Evolutionary conservation across 2,329 filamentous ascomycete genomes (phyloP).

Genomic region (Tolypocladium inflatum): DNA sequence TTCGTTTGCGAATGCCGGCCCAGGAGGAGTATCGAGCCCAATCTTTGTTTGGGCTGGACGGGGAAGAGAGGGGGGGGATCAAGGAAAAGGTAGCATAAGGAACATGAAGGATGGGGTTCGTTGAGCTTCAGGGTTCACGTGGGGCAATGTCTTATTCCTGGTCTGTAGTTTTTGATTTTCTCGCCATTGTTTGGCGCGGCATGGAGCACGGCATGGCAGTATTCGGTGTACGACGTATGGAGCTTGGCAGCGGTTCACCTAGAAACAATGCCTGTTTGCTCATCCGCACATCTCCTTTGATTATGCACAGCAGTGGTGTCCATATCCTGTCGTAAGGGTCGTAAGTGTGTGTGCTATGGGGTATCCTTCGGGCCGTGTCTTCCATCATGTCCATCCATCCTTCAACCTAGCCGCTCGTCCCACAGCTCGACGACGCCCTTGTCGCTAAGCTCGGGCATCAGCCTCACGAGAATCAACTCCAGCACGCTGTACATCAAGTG

Average conservation of each 20-base stretch:
- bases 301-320: background rate
- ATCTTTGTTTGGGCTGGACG: background rate
- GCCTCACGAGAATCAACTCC: slow-evolving; percentile 69
- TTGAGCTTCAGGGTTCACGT: background rate
- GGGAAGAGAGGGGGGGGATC: background rate
- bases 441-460: slow-evolving; percentile 77
- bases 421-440: slow-evolving; percentile 62
- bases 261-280: background rate
- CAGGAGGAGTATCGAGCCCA: background rate
- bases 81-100: background rate
- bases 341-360: background rate
- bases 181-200: background rate
- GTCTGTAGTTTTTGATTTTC: background rate
- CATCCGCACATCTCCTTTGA: background rate
- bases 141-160: too few species aligned
- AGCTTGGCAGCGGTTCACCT: background rate
- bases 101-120: background rate
- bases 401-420: slow-evolving; percentile 53
- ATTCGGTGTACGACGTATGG: background rate
- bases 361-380: background rate
- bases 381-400: background rate
- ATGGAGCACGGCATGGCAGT: background rate
- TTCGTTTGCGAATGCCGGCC: background rate
- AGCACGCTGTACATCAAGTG: slow-evolving; percentile 77
- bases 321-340: background rate